These are phyloP conservation scores for Grosmannia penicillata DNA, from an alignment of 2,329 filamentous ascomycete species.

Conservation along the genomic window DNA sequence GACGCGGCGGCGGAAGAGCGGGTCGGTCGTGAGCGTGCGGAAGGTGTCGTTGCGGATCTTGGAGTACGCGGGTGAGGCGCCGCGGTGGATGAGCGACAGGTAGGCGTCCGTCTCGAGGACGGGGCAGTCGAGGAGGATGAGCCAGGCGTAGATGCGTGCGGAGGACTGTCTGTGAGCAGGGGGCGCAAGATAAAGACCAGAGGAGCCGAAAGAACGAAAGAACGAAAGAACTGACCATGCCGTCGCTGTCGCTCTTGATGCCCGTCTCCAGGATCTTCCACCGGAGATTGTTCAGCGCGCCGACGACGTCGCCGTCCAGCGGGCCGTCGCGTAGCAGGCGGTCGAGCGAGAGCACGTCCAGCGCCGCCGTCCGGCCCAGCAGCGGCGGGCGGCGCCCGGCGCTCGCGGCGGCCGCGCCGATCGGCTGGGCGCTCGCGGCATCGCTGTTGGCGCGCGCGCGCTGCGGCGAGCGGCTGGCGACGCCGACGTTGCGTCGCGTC, in stretches of 20 bases:
- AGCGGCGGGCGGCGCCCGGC: constrained; percentile 27
- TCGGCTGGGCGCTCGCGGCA: constrained; percentile 29
- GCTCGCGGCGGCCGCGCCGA: constrained; percentile 20
- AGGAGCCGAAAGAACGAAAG: too few species aligned
- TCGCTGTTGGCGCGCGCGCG: constrained; percentile 62
- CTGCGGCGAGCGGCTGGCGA: constrained; percentile 27
- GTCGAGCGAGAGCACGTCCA: constrained; percentile 52
- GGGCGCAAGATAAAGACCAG: too few species aligned
- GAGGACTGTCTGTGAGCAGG: constrained; percentile 51
- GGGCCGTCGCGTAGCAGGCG: constrained; percentile 69
- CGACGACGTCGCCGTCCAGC: constrained; percentile 50
- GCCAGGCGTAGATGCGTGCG: constrained; percentile 88
- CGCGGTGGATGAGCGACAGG: constrained; percentile 78
- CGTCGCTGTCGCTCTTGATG: constrained; percentile 61
- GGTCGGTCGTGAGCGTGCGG: constrained; percentile 87
- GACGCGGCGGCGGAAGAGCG: constrained; percentile 88
- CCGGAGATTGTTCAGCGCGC: constrained; percentile 54
- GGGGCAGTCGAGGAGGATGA: constrained; percentile 79
- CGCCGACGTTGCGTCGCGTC: constrained; percentile 18
- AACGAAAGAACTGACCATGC: constrained; percentile 46
- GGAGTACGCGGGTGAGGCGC: constrained; percentile 83
- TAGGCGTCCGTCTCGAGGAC: constrained; percentile 79
- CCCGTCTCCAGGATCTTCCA: constrained; percentile 63
- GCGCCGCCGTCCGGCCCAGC: constrained; percentile 28
- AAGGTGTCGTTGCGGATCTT: constrained; percentile 99